Evolutionary conservation across 257 asterid genomes (phyloP).

Genomic region (Plantago major): DNA sequence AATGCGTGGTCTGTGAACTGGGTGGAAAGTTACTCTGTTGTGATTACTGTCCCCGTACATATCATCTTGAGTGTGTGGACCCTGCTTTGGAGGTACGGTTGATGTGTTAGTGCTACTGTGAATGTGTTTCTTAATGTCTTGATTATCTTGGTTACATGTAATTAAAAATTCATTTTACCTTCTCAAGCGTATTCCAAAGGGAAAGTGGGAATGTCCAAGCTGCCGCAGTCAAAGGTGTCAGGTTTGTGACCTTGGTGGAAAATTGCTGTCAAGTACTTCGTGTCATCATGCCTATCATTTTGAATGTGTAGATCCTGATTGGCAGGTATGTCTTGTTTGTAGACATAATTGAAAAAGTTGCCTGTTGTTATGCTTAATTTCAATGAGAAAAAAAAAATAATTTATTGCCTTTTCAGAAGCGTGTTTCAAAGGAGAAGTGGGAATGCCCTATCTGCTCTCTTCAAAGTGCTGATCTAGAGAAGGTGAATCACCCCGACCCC

Average conservation of each 20-base stretch:
- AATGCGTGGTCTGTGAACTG: slow-evolving; percentile 43
- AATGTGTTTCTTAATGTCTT: slow-evolving; percentile 1
- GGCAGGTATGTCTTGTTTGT: slow-evolving; percentile 36
- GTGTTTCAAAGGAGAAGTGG: slow-evolving; percentile 57
- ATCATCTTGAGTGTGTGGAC: slow-evolving; percentile 57
- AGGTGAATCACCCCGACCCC: slow-evolving; percentile 30
- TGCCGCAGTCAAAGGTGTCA: slow-evolving; percentile 25
- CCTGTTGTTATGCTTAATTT: slow-evolving; percentile 5
- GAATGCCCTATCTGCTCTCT: slow-evolving; percentile 54
- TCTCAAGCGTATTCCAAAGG: slow-evolving; percentile 18
- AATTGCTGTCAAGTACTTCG: slow-evolving; percentile 47
- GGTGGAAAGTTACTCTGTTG: slow-evolving; percentile 65
- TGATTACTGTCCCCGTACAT: slow-evolving; percentile 59
- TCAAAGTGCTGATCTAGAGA: slow-evolving; percentile 27
- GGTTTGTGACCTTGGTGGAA: slow-evolving; percentile 56
- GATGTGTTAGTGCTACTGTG: background rate
- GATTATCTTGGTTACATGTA: slow-evolving; percentile 1
- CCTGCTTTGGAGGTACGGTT: slow-evolving; percentile 64
- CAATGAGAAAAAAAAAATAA: background rate
- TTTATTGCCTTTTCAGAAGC: slow-evolving; percentile 22
- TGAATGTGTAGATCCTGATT: slow-evolving; percentile 52
- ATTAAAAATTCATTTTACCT: slow-evolving; percentile 11
- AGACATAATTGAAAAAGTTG: background rate
- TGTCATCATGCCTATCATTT: slow-evolving; percentile 54
- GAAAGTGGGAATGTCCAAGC: slow-evolving; percentile 22